phyloP scores from a whole-genome alignment of 2,329 filamentous ascomycete genomes.

The Gnomoniopsis smithogilvyi region DNA sequence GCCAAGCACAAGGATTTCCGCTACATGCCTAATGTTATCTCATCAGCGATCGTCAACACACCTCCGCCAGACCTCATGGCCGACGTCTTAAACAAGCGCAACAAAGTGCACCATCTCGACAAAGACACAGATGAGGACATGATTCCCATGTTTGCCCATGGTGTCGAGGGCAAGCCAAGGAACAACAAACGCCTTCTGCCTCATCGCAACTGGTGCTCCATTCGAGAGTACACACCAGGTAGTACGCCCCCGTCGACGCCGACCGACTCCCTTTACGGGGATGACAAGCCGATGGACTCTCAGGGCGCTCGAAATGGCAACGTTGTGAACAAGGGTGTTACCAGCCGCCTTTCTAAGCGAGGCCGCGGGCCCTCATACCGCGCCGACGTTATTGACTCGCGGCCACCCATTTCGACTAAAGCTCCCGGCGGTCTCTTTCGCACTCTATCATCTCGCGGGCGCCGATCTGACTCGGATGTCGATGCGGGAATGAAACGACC shows the following conservation, averaged over 20 bases:
- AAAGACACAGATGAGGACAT: slow-evolving; percentile 87
- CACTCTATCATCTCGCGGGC: slow-evolving; percentile 36
- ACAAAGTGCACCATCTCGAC: slow-evolving; percentile 73
- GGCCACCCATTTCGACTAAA: slow-evolving; percentile 46
- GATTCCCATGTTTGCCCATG: slow-evolving; percentile 88
- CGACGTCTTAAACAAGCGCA: slow-evolving; percentile 89
- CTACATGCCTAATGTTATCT: slow-evolving; percentile 96
- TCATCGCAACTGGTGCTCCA: slow-evolving; percentile 93
- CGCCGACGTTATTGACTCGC: slow-evolving; percentile 40
- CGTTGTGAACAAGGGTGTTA: slow-evolving; percentile 30
- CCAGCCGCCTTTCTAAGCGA: slow-evolving; percentile 43
- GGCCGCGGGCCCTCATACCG: slow-evolving; percentile 29
- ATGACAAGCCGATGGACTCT: slow-evolving; percentile 35
- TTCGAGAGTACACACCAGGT: slow-evolving; percentile 78
- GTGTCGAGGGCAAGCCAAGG: slow-evolving; percentile 82
- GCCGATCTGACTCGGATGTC: slow-evolving; percentile 23
- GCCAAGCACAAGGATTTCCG: slow-evolving; percentile 88
- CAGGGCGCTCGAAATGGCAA: slow-evolving; percentile 26
- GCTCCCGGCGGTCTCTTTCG: slow-evolving; percentile 40
- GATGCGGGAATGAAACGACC: slow-evolving; percentile 34
- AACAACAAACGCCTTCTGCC: slow-evolving; percentile 91
- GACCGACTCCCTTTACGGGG: slow-evolving; percentile 44
- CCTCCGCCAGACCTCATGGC: slow-evolving; percentile 85
- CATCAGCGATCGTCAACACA: slow-evolving; percentile 89
- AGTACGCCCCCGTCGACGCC: slow-evolving; percentile 69